A percentile compares a stretch with the other conserved stretches of the same genome.
These are phyloP conservation scores for Endocladia muricata DNA, from an alignment of 31 red algal species.

Conservation along the genomic window DNA sequence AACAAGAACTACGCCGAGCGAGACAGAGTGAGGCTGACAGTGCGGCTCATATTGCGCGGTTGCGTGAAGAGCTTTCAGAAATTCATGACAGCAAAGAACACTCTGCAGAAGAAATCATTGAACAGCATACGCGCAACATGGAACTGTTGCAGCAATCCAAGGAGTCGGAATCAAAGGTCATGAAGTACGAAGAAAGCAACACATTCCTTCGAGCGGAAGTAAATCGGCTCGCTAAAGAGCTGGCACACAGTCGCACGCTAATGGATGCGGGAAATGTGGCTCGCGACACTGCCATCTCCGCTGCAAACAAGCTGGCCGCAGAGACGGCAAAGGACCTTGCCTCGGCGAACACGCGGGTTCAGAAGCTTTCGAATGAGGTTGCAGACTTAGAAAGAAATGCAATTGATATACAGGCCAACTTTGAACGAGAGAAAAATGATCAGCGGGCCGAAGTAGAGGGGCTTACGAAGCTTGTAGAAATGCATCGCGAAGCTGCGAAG, in stretches of 20 bases:
- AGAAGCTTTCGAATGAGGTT: background rate
- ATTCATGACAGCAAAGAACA: background rate
- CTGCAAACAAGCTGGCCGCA: background rate
- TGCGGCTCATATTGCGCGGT: background rate
- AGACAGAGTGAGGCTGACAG: background rate
- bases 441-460: background rate
- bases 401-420: background rate
- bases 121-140: background rate
- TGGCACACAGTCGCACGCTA: background rate
- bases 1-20: background rate
- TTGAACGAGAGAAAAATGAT: background rate
- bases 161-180: background rate
- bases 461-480: conserved; percentile 2
- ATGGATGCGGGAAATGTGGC: background rate
- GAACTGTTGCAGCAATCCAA: background rate
- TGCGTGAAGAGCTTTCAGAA: background rate
- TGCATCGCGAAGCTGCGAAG: conserved; percentile 15
- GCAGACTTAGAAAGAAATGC: background rate
- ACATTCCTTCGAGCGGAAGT: background rate
- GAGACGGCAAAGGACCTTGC: background rate
- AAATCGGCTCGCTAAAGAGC: background rate
- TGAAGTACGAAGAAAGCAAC: background rate
- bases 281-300: background rate
- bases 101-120: background rate
- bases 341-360: background rate